Percentiles rank a stretch among this genome's conserved stretches.
These are phyloP conservation scores for Colletotrichum sp. DNA, from an alignment of 2,329 filamentous ascomycete species.

Conservation along the genomic window DNA sequence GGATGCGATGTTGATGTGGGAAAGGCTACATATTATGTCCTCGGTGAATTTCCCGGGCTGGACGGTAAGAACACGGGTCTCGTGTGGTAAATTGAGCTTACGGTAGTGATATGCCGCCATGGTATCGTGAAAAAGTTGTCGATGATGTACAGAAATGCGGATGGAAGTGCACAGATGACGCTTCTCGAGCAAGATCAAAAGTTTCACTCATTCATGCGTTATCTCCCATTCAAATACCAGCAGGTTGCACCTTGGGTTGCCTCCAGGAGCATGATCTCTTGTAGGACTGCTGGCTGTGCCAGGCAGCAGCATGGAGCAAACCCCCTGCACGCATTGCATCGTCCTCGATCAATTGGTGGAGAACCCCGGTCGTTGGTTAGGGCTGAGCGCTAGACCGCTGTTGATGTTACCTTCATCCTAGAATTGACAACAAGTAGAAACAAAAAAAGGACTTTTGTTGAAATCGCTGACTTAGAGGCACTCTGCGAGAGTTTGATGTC, in stretches of 20 bases:
- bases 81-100: neutral
- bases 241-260: neutral
- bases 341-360: neutral
- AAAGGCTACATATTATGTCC: neutral
- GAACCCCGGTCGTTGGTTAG: neutral
- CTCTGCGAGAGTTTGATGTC: too few relatives aligned
- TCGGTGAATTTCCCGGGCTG: constrained; percentile 3
- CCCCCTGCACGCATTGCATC: neutral
- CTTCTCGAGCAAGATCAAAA: neutral
- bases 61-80: constrained; percentile 12
- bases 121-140: neutral
- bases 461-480: too few relatives aligned
- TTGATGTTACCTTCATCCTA: neutral
- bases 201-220: rapidly evolving
- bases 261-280: neutral
- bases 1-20: neutral
- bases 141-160: neutral
- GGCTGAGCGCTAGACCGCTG: neutral
- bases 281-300: neutral
- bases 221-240: neutral
- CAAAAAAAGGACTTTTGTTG: neutral
- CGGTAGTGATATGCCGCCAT: constrained; percentile 10
- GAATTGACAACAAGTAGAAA: neutral
- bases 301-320: neutral
- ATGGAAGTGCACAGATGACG: neutral